Percentiles rank a stretch among this genome's conserved stretches.
Conservation (phyloP, 305 asterid genomes). For the Solanum hybrid region DNA sequence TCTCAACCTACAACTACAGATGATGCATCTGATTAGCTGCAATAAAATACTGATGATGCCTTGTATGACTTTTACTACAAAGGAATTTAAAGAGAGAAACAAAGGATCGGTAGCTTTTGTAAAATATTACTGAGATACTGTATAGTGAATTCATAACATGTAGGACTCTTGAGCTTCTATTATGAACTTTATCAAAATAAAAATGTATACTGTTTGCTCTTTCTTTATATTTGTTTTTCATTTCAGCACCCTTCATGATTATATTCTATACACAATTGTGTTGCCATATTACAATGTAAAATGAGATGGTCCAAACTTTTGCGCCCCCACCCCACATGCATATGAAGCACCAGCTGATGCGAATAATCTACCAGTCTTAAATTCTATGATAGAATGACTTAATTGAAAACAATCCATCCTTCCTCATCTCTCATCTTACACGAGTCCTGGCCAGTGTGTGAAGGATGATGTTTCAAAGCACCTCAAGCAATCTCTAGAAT, state of each 20-base stretch:
- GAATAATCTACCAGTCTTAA: neutral
- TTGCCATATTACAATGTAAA: neutral
- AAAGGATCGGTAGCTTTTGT: neutral
- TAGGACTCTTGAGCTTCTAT: neutral
- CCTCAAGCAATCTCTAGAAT: neutral
- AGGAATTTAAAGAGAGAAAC: neutral
- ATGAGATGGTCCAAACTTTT: neutral
- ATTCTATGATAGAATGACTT: neutral
- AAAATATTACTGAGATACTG: neutral
- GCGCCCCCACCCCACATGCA: neutral
- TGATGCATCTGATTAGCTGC: neutral
- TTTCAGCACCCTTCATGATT: neutral
- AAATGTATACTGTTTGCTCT: neutral
- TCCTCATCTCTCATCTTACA: neutral
- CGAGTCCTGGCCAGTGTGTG: neutral
- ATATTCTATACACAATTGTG: neutral
- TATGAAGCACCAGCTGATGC: neutral
- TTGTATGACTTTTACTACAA: neutral
- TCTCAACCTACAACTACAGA: neutral
- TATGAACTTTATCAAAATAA: neutral
- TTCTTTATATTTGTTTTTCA: neutral
- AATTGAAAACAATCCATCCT: neutral
- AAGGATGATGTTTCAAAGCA: neutral
- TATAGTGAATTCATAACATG: neutral
- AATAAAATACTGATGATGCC: neutral